phyloP scores from a whole-genome alignment of 2,329 filamentous ascomycete genomes.

The Biscogniauxia sp. region DNA sequence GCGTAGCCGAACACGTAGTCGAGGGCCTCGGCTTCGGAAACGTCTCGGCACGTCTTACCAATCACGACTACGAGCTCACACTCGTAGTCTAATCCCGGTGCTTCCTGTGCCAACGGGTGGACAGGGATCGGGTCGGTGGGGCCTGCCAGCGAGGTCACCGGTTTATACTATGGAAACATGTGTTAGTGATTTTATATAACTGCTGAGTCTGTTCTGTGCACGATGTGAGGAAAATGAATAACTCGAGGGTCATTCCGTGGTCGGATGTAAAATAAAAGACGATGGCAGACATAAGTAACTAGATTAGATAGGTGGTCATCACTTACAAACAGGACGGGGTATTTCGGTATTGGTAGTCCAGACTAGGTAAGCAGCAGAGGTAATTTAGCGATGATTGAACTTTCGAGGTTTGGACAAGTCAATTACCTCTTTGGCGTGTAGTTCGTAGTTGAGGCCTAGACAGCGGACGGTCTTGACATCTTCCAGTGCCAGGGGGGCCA shows the following conservation, averaged over 20 bases:
- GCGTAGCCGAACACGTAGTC: constrained; percentile 72
- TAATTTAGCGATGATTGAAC: constrained; percentile 3
- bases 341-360: constrained; percentile 66
- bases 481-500: constrained; percentile 61
- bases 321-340: constrained; percentile 67
- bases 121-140: constrained; percentile 67
- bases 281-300: not conserved
- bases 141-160: constrained; percentile 62
- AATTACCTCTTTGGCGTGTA: constrained; percentile 65
- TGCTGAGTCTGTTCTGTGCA: not conserved
- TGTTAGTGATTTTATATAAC: not conserved
- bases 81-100: constrained; percentile 72
- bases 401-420: not conserved
- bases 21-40: constrained; percentile 64
- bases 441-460: constrained; percentile 68
- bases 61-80: constrained; percentile 75
- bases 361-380: constrained; percentile 36
- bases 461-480: constrained; percentile 67
- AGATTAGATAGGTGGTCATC: not conserved
- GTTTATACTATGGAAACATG: constrained; percentile 55
- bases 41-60: constrained; percentile 63
- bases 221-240: not conserved
- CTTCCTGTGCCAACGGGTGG: constrained; percentile 61
- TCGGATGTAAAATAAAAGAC: not conserved
- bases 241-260: not conserved